Base-by-base conservation (phyloP, 108 stramenopile genomes). In the Pinguiococcus pyrenoidosus region DNA sequence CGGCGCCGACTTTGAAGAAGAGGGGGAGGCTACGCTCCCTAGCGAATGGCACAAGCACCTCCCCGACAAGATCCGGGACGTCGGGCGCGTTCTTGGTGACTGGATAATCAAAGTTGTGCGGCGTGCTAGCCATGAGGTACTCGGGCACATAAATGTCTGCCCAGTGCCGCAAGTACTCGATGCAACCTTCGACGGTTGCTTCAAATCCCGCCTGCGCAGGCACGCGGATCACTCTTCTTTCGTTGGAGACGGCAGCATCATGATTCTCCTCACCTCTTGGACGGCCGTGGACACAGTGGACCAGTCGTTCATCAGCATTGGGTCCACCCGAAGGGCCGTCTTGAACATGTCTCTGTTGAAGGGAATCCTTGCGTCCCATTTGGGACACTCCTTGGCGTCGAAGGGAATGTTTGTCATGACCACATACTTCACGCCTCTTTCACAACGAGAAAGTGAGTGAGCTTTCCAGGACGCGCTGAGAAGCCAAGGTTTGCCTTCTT, bases 391-490 rank as follows among this genome's bases (percentile, higher is more conserved):
- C 18, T 37, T 66, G 26, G 66, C 37, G 34, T 82, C 84, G 48
- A 90, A 90, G 14, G 89, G 89, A 59, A 90, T 81, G 62, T 90
- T 90, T 1, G 89, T 90, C 85, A 87, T 87, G 29, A 90, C 69
- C 8, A 81, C 79, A 60, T 87, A 84, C 25, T 54, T 55, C 6
- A 90, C 63, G 14, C 84, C 78, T n/a, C n/a, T n/a, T n/a, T n/a
- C n/a, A n/a, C n/a, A n/a, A n/a, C n/a, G n/a, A n/a, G n/a, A n/a
- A n/a, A n/a, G n/a, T n/a, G n/a, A n/a, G n/a, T n/a, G n/a, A n/a
- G n/a, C n/a, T n/a, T n/a, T n/a, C n/a, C n/a, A n/a, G n/a, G n/a
- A n/a, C n/a, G n/a, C n/a, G n/a, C n/a, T n/a, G n/a, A n/a, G n/a
- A n/a, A n/a, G n/a, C n/a, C n/a, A n/a, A n/a, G n/a, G n/a, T n/a